Evolutionary conservation across 495 filamentous ascomycete genomes (phyloP), one percentile per base, ranked within the genome.

Genomic region (Neurospora sp.): DNA sequence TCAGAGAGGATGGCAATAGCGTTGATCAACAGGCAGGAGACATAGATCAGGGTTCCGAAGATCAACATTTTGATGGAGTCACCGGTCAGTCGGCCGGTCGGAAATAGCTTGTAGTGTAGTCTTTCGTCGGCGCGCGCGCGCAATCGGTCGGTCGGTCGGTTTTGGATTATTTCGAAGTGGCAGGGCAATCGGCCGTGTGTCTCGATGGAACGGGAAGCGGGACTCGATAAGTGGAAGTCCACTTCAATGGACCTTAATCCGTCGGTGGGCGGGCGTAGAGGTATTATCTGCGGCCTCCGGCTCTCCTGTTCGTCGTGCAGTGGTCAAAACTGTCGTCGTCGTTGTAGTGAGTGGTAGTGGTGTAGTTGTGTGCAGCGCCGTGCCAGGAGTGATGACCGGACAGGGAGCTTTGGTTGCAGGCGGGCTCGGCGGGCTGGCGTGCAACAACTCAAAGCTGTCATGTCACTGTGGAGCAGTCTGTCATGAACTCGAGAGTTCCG

Each of bases 1-100:
- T 99, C 95, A 77, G 94, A 97, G 69, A 98, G 91, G 82, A 99
- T 90, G 70, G 94, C 93, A 79, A 98, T 93, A 48, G 93, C 93
- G 83, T 99, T 99, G 79, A 94, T 89, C 80, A 98, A 87, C 78
- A 99, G 92, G 80, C 97, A 78, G 72, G 88, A 86, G 70, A 93
- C 93, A 77, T 94, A 93, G 80, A 94, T 82, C 61, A 94, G 85
- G 74, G 89, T 91, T 72, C 92, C 91, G 80, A 93, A 88, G 81
- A 93, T 83, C 72, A 90, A 82, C 89, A 91, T 92, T 69, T 79
- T 88, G 77, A 69, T 71, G 70, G 46, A 12, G 31, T 41, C 8
- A 10, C 41, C 40, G 48, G 22, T 46, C 39, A 14, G 35, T 12
- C 9, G 71, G 16, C 68, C 10, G 44, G 71, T 27, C 37, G 44